These are phyloP conservation scores for Geotrichum klebahnii DNA, from an alignment of 1,139 yeast genomes.

Conservation along the genomic window DNA sequence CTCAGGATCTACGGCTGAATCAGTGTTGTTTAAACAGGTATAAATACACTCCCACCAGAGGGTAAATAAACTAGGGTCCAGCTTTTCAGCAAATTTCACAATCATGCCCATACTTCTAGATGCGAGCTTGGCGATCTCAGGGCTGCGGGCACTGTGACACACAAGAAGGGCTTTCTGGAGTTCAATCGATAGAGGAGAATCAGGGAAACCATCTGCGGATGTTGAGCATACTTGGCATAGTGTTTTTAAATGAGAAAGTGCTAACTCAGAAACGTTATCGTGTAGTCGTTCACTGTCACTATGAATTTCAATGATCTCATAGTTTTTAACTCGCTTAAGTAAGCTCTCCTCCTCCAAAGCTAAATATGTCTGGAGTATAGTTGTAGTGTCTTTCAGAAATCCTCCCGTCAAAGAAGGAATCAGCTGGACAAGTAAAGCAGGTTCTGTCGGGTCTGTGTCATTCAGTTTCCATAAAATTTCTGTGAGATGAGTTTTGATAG, in stretches of 20 bases:
- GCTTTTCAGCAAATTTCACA: conserved; percentile 9
- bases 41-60: conserved; percentile 21
- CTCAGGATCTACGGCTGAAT: conserved; percentile 20
- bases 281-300: neutral
- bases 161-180: conserved; percentile 14
- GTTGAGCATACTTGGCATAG: conserved; percentile 12
- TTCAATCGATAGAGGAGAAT: neutral
- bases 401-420: conserved; percentile 16
- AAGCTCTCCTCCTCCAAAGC: conserved; percentile 15
- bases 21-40: conserved; percentile 10
- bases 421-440: conserved; percentile 12
- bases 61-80: conserved; percentile 16
- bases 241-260: conserved; percentile 13
- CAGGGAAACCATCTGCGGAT: neutral
- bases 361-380: conserved; percentile 10
- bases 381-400: conserved; percentile 13
- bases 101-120: conserved; percentile 19
- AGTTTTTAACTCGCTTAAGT: conserved; percentile 6
- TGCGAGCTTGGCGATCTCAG: conserved; percentile 19
- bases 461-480: neutral
- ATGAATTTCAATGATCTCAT: neutral
- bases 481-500: conserved; percentile 6
- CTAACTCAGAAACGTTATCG: conserved; percentile 1
- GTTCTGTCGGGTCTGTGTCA: neutral
- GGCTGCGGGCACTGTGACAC: conserved; percentile 17